These are phyloP conservation scores for Arachnomyces sp. DNA, from an alignment of 2,329 filamentous ascomycete species.

Conservation along the genomic window DNA sequence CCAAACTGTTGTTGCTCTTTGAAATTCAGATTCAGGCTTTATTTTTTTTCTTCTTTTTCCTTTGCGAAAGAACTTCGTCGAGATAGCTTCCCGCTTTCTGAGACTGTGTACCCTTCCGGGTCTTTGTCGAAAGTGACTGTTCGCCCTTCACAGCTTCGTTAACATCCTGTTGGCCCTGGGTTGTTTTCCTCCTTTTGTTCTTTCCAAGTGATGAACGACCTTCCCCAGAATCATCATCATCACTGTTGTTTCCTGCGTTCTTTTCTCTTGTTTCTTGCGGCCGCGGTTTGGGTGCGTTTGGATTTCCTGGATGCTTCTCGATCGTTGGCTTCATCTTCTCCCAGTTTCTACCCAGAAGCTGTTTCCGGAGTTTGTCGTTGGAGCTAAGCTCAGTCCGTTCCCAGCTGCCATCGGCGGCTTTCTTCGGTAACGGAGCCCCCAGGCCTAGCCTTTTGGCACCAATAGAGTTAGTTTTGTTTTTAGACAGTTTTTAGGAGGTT, in stretches of 20 bases:
- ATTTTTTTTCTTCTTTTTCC: conserved; percentile 44
- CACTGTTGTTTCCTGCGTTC: conserved; percentile 16
- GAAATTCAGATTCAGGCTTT: conserved; percentile 15
- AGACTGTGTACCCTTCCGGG: conserved; percentile 10
- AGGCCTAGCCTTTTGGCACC: conserved; percentile 34
- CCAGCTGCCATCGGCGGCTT: conserved; percentile 31
- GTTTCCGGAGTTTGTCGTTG: conserved; percentile 38
- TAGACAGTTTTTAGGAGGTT: background rate
- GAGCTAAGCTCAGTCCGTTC: conserved; percentile 33
- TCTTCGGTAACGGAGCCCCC: conserved; percentile 38
- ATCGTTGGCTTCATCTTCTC: conserved; percentile 20
- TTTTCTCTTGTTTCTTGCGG: background rate
- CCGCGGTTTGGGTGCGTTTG: conserved; percentile 13
- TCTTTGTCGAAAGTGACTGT: background rate
- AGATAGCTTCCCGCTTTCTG: conserved; percentile 43
- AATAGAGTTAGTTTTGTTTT: background rate
- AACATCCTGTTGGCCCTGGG: conserved; percentile 7
- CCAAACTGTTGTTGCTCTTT: conserved; percentile 8
- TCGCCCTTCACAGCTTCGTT: background rate
- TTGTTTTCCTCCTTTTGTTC: conserved; percentile 19
- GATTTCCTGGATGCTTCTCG: conserved; percentile 35
- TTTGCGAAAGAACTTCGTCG: conserved; percentile 43
- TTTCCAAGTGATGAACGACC: conserved; percentile 34
- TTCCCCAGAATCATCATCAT: conserved; percentile 33
- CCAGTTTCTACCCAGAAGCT: conserved; percentile 37